Base-by-base conservation (phyloP, 1,139 yeast genomes). In the Schizosaccharomyces versatilis region DNA sequence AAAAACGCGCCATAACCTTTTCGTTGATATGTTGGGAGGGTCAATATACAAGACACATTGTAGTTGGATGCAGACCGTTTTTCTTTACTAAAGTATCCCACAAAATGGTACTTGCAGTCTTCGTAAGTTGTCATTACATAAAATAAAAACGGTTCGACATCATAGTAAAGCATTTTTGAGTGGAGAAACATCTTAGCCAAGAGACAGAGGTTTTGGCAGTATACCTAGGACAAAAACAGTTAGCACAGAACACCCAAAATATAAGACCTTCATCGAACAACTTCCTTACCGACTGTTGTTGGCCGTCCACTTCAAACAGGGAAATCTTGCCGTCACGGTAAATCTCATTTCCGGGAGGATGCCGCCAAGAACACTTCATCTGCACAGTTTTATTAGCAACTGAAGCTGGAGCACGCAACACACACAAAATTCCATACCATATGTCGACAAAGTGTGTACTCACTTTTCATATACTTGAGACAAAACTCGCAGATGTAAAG, bases 311-410 rank as follows among this genome's bases (percentile, higher is more conserved):
- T 67, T 90, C 99, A 74, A 90, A 90, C 65, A 90, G 88, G 44
- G 85, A 79, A 41, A 81, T 79, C 60, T 76, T 74, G 14, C 77
- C 84, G 66, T 93, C 98, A 56, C 98, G 72, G 66, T 90, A 90
- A 15, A 90, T 88, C 65, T 90, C 98, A 68, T 90, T 90, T 0
- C 99, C 99, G 0, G 99, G 98, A 0, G 99, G 99, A 64, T 90
- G 32, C 24, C 52, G 32, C 42, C 42, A 38, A 15, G 42, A 32
- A 7, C 52, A 49, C 36, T 49, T 49, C 52, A 49, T 49, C 40
- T 19, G 48, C 3, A 12, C 14, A 39, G 3, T 12, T 39, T 36
- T 54, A 54, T 17, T 15, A 12, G 36, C 2, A 15, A 2, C 14
- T 6, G 42, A 3, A 40, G 6, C 14, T 2, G 2, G 5, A 24